Evolutionary conservation across 2,329 filamentous ascomycete species (phyloP).

Genomic region (Colletotrichum trifolii): DNA sequence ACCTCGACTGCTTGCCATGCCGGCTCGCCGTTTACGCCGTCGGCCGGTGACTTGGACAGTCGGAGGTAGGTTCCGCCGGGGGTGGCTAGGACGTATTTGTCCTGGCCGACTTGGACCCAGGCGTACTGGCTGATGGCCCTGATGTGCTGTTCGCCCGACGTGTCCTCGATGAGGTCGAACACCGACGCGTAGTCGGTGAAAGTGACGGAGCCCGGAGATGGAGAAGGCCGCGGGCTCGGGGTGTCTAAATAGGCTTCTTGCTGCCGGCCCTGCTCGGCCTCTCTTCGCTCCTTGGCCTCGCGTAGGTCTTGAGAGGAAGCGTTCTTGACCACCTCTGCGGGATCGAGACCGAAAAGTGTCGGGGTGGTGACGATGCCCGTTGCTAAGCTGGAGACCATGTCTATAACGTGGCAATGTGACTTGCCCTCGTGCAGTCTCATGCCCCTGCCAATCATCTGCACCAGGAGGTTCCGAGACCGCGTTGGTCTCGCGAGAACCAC

Average conservation of each 20-base stretch:
- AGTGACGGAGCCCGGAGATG: slow-evolving; percentile 63
- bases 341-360: slow-evolving; percentile 92
- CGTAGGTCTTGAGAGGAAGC: slow-evolving; percentile 72
- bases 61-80: slow-evolving; percentile 71
- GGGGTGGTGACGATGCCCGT: slow-evolving; percentile 91
- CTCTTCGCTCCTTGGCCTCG: slow-evolving; percentile 60
- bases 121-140: slow-evolving; percentile 78
- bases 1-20: slow-evolving; percentile 60
- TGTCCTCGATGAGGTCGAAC: slow-evolving; percentile 89
- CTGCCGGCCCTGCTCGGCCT: slow-evolving; percentile 53
- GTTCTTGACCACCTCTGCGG: slow-evolving; percentile 78
- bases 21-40: slow-evolving; percentile 31
- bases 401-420: slow-evolving; percentile 91
- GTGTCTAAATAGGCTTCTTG: slow-evolving; percentile 35
- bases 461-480: slow-evolving; percentile 88
- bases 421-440: slow-evolving; percentile 87
- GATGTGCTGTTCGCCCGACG: slow-evolving; percentile 81
- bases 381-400: slow-evolving; percentile 89
- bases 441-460: slow-evolving; percentile 98
- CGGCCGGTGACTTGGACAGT: slow-evolving; percentile 55
- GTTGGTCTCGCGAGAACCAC: slow-evolving; percentile 89
- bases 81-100: slow-evolving; percentile 77
- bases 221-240: background rate
- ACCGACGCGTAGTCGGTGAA: slow-evolving; percentile 94
- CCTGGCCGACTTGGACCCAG: slow-evolving; percentile 83